phyloP scores from a whole-genome alignment of 176 grass and related monocot species.

The Urochloa ruziziensis region DNA sequence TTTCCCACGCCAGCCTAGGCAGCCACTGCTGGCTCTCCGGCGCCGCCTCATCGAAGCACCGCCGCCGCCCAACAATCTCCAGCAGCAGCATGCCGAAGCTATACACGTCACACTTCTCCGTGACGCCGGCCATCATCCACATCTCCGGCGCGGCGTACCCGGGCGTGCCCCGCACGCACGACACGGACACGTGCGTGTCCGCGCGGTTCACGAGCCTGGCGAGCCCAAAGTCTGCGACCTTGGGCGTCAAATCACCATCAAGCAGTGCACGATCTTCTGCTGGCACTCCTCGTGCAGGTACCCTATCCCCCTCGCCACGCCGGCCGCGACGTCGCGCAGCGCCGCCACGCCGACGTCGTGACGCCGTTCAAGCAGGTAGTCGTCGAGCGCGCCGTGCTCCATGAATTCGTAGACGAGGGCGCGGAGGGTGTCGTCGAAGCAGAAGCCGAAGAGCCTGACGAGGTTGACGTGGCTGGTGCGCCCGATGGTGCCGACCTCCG shows the following conservation, averaged over 20 bases:
- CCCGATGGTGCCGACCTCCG: slow-evolving; percentile 44
- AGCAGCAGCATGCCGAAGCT: slow-evolving; percentile 51
- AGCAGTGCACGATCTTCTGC: slow-evolving; percentile 51
- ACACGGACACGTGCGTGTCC: background rate
- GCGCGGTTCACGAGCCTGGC: slow-evolving; percentile 23
- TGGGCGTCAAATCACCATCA: slow-evolving; percentile 17
- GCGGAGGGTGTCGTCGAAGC: slow-evolving; percentile 31
- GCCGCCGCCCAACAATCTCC: slow-evolving; percentile 33
- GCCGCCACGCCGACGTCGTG: background rate
- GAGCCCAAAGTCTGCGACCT: slow-evolving; percentile 54
- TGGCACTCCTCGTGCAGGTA: slow-evolving; percentile 54
- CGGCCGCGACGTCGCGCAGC: slow-evolving; percentile 24
- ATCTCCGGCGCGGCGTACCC: slow-evolving; percentile 43
- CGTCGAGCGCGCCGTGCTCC: slow-evolving; percentile 30
- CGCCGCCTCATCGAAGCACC: slow-evolving; percentile 22
- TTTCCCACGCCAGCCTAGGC: slow-evolving; percentile 13
- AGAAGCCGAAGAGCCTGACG: slow-evolving; percentile 41
- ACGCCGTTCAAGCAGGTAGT: slow-evolving; percentile 2
- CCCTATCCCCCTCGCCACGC: slow-evolving; percentile 30
- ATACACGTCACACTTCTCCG: slow-evolving; percentile 47
- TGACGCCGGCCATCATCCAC: slow-evolving; percentile 19
- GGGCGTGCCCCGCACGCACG: slow-evolving; percentile 24
- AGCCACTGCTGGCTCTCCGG: slow-evolving; percentile 25
- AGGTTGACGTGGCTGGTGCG: slow-evolving; percentile 45
- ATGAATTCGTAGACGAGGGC: slow-evolving; percentile 53